These are phyloP conservation scores for Zygoascus tannicola DNA, from an alignment of 805 yeast species.

Conservation along the genomic window DNA sequence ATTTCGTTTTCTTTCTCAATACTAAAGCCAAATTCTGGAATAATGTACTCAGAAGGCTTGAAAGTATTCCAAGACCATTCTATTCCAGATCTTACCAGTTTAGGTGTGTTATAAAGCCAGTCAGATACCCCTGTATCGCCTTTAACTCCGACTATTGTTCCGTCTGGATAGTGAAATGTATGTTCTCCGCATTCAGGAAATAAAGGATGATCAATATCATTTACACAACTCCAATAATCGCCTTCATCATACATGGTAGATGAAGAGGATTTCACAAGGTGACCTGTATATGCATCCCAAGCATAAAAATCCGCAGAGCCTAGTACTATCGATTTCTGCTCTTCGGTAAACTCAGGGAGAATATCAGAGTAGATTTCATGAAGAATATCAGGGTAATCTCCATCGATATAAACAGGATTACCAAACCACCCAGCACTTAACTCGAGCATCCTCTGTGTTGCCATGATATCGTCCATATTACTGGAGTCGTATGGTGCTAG, in stretches of 20 bases:
- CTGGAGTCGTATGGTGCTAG: constrained; percentile 22
- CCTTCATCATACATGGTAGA: constrained; percentile 19
- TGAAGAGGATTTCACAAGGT: constrained; percentile 18
- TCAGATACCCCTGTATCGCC: constrained; percentile 21
- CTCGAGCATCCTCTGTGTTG: constrained; percentile 25
- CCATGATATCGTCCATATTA: constrained; percentile 20
- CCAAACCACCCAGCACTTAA: constrained; percentile 24
- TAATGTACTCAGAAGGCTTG: constrained; percentile 22
- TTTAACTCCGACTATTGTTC: constrained; percentile 14
- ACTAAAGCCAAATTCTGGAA: constrained; percentile 32
- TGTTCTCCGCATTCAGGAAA: constrained; percentile 27
- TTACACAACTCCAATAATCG: constrained; percentile 17
- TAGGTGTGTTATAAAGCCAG: constrained; percentile 23
- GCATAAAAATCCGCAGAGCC: constrained; percentile 29
- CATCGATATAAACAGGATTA: constrained; percentile 27
- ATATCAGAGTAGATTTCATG: constrained; percentile 18
- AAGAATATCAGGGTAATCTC: constrained; percentile 26
- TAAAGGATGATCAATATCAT: constrained; percentile 16
- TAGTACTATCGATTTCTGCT: constrained; percentile 22
- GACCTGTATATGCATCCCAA: constrained; percentile 28
- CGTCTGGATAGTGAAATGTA: constrained; percentile 17
- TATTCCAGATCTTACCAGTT: constrained; percentile 13
- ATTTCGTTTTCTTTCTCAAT: constrained; percentile 27
- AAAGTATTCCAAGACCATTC: constrained; percentile 20
- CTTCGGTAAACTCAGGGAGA: constrained; percentile 22